phyloP scores from a whole-genome alignment of 169 alveolate genomes.

The Babesia divergens region DNA sequence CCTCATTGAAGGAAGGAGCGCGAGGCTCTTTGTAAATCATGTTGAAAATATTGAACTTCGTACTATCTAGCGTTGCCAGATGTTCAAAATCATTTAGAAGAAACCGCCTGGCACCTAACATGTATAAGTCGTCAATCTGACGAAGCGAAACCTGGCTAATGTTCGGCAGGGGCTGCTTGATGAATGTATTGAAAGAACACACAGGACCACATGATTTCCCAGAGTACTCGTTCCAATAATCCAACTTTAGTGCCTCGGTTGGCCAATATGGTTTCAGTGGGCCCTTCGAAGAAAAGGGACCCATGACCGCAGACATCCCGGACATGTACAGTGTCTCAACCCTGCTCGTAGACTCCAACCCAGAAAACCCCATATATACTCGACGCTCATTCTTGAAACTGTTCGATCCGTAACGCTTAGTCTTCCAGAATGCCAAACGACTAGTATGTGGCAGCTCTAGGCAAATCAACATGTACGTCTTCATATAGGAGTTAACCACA shows the following conservation, averaged over 20 bases:
- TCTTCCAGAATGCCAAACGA: background rate
- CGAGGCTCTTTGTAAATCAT: background rate
- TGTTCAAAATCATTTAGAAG: slow-evolving; percentile 43
- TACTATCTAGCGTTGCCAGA: slow-evolving; percentile 5
- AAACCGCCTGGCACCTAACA: slow-evolving; percentile 17
- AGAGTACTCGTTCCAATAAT: slow-evolving; percentile 9
- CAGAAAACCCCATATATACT: slow-evolving; percentile 30
- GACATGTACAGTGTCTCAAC: slow-evolving; percentile 9
- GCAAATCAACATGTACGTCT: slow-evolving; percentile 17
- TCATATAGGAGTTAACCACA: slow-evolving; percentile 9
- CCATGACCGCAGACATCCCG: slow-evolving; percentile 29
- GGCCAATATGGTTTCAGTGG: slow-evolving; percentile 30
- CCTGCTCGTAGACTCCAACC: slow-evolving; percentile 10
- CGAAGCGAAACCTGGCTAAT: slow-evolving; percentile 30
- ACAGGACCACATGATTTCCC: slow-evolving; percentile 6
- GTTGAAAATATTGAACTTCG: slow-evolving; percentile 33
- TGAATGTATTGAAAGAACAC: slow-evolving; percentile 10
- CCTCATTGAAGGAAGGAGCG: slow-evolving; percentile 1
- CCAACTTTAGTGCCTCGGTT: slow-evolving; percentile 4
- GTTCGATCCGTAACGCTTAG: background rate
- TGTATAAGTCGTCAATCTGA: slow-evolving; percentile 37
- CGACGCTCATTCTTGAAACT: slow-evolving; percentile 18
- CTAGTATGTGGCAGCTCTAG: slow-evolving; percentile 37
- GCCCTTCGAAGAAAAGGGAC: slow-evolving; percentile 25
- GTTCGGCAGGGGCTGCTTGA: slow-evolving; percentile 27